phyloP scores from a whole-genome alignment of 495 filamentous ascomycete genomes.

The Aspergillus bertholletiae region DNA sequence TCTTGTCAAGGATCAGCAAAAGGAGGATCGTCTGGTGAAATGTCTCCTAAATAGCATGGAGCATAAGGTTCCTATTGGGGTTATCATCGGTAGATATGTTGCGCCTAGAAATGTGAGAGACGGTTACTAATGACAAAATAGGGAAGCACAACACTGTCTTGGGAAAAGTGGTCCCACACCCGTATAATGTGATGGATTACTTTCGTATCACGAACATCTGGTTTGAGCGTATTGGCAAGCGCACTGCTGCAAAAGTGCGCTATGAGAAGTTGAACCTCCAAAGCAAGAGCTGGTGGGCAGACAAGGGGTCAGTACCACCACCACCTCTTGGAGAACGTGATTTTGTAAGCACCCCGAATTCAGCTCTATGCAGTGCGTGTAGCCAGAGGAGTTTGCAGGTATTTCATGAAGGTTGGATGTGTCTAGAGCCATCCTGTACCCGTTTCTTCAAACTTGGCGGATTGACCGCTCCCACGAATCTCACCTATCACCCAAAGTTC shows the following conservation, averaged over 20 bases:
- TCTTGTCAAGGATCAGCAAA: slow-evolving; percentile 40
- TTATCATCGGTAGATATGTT: slow-evolving; percentile 55
- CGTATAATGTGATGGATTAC: slow-evolving; percentile 68
- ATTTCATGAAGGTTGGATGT: slow-evolving; percentile 66
- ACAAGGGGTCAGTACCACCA: slow-evolving; percentile 23
- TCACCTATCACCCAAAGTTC: slow-evolving; percentile 58
- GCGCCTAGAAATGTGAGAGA: not conserved
- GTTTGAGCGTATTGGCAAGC: slow-evolving; percentile 52
- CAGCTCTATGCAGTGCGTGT: slow-evolving; percentile 38
- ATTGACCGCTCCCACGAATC: slow-evolving; percentile 16
- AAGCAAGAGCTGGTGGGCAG: slow-evolving; percentile 67
- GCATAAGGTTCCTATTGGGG: slow-evolving; percentile 39
- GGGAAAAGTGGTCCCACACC: slow-evolving; percentile 54
- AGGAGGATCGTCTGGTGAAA: slow-evolving; percentile 23
- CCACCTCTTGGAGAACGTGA: slow-evolving; percentile 19
- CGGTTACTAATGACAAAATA: slow-evolving; percentile 17
- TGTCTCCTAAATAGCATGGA: slow-evolving; percentile 36
- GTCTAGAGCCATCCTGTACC: slow-evolving; percentile 54
- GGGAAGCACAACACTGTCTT: slow-evolving; percentile 51
- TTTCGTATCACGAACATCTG: slow-evolving; percentile 73
- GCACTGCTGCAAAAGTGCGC: slow-evolving; percentile 54
- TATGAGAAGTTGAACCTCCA: slow-evolving; percentile 66
- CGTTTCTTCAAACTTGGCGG: slow-evolving; percentile 51
- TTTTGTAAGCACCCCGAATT: slow-evolving; percentile 19
- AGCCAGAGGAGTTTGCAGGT: slow-evolving; percentile 32